Evolutionary conservation across 441 rosid genomes (phyloP).

Genomic region (Viola pubescens): DNA sequence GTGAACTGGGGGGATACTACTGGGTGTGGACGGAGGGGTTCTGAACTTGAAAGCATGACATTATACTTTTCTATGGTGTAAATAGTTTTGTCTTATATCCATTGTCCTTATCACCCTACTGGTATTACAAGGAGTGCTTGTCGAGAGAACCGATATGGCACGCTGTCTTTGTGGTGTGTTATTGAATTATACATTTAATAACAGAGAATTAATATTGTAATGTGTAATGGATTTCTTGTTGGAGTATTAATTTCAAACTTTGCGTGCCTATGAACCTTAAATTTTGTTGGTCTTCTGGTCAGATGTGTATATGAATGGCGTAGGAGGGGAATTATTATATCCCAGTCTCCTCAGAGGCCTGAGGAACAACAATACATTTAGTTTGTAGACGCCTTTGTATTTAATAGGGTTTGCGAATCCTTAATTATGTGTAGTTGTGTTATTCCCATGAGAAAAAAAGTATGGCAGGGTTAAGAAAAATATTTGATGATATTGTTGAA

Average conservation of each 20-base stretch:
- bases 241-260: not conserved
- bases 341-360: conserved; percentile 17
- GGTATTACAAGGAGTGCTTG: too few species aligned
- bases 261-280: not conserved
- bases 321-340: conserved; percentile 29
- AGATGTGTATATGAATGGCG: conserved; percentile 90
- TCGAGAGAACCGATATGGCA: too few species aligned
- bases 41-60: conserved; percentile 1
- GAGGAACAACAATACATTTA: conserved; percentile 1
- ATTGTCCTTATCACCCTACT: too few species aligned
- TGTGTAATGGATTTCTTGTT: not conserved
- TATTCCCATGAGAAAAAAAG: conserved; percentile 20
- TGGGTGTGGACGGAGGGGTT: too few species aligned
- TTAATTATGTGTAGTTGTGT: conserved; percentile 18
- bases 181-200: not conserved
- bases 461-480: too few species aligned
- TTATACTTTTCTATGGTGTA: too few species aligned
- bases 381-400: conserved; percentile 13
- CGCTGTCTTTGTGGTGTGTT: too few species aligned
- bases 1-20: too few species aligned
- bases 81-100: too few species aligned
- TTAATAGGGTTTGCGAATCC: conserved; percentile 21
- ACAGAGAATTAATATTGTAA: not conserved
- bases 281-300: conserved; percentile 32
- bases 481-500: not conserved